Percentiles rank a stretch among this genome's conserved stretches.
Evolutionary conservation across 768 basidiomycete genomes (phyloP).

Genomic region (Hypholoma fasciculare): DNA sequence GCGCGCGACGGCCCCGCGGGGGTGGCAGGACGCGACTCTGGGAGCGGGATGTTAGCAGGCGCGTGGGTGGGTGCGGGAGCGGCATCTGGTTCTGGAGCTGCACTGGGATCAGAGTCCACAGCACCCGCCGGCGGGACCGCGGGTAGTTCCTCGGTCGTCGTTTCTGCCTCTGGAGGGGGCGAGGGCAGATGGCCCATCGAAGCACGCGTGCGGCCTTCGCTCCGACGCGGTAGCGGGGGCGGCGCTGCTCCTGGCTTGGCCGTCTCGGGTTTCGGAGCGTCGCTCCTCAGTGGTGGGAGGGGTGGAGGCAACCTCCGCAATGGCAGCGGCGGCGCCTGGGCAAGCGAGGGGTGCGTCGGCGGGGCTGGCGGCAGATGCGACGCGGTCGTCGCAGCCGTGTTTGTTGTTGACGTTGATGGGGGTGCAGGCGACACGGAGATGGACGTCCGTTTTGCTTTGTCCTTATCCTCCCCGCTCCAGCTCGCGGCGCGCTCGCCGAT

Average conservation of each 20-base stretch:
- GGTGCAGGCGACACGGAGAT: not conserved
- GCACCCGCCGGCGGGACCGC: not conserved
- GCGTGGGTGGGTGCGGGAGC: slow-evolving; percentile 26
- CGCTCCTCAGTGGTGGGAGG: slow-evolving; percentile 32
- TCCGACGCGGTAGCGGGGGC: slow-evolving; percentile 55
- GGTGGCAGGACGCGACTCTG: slow-evolving; percentile 45
- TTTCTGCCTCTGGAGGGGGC: slow-evolving; percentile 5
- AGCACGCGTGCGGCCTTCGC: slow-evolving; percentile 31
- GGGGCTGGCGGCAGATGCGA: slow-evolving; percentile 4
- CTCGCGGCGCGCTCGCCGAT: slow-evolving; percentile 58
- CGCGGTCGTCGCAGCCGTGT: slow-evolving; percentile 5
- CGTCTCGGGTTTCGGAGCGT: slow-evolving; percentile 17
- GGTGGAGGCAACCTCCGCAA: slow-evolving; percentile 27
- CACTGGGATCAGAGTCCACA: not conserved
- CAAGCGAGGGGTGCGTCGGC: not conserved
- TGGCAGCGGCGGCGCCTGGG: slow-evolving; percentile 7
- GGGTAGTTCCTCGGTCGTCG: not conserved
- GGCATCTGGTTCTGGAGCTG: slow-evolving; percentile 5
- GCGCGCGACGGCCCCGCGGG: slow-evolving; percentile 31
- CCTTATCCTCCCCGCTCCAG: slow-evolving; percentile 47
- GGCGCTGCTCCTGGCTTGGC: slow-evolving; percentile 1
- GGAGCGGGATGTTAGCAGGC: slow-evolving; percentile 39
- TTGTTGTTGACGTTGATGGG: slow-evolving; percentile 1
- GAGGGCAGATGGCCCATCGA: slow-evolving; percentile 10
- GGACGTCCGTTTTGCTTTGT: slow-evolving; percentile 34